Percentiles rank a stretch among this genome's conserved stretches.
Evolutionary conservation across 2,329 filamentous ascomycete genomes (phyloP).

Genomic region (Arthrobotrys megalospora): DNA sequence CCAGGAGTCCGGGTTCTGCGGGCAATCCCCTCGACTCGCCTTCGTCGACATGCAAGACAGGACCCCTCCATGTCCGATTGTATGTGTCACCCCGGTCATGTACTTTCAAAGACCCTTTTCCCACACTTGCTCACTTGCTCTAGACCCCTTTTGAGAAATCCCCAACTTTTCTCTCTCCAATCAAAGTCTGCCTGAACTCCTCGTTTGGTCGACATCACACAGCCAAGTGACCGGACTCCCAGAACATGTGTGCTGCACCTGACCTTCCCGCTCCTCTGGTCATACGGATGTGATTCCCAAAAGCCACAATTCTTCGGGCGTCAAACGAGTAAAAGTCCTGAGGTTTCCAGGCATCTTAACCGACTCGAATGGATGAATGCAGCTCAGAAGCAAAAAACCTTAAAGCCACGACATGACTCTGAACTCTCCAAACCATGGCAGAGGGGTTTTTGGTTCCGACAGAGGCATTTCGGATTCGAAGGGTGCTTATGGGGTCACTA

Average conservation of each 20-base stretch:
- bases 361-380: conserved; percentile 19
- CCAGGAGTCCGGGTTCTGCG: conserved; percentile 40
- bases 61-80: conserved; percentile 2
- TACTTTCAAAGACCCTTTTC: conserved; percentile 23
- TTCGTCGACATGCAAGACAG: conserved; percentile 26
- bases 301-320: conserved; percentile 33
- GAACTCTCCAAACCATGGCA: background rate
- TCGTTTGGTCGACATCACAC: conserved; percentile 1
- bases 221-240: background rate
- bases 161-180: conserved; percentile 24
- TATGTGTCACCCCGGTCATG: conserved; percentile 13
- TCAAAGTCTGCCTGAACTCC: conserved; percentile 31
- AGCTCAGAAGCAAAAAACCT: conserved; percentile 22
- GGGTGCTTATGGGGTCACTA: conserved; percentile 8
- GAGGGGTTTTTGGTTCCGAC: background rate
- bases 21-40: conserved; percentile 34
- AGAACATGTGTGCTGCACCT: conserved; percentile 23
- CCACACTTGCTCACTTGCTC: conserved; percentile 8
- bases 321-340: conserved; percentile 21
- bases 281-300: conserved; percentile 21
- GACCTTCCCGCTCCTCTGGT: conserved; percentile 20
- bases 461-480: conserved; percentile 9
- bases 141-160: conserved; percentile 36
- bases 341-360: conserved; percentile 4
- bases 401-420: conserved; percentile 27